Base-by-base conservation (phyloP, 768 basidiomycete genomes). In the Galerina sulciceps region DNA sequence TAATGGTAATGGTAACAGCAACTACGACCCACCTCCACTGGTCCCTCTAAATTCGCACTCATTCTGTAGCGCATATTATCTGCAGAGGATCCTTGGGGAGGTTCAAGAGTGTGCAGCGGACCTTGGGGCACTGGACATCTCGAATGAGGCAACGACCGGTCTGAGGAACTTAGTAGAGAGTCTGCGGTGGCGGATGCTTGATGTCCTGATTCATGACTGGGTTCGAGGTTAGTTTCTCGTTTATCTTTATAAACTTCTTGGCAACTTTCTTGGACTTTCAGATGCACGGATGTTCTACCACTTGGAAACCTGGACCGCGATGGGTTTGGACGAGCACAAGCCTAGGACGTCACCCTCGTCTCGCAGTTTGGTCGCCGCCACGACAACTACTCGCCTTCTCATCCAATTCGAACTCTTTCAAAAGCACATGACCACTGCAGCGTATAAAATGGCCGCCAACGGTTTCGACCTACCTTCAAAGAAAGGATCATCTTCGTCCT, bases 31-130 rank as follows among this genome's bases (percentile, higher is more conserved):
- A 2, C 80, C 87, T 1, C 71, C 79, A 2, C 75, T 83, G 22
- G 76, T 97, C 20, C 96, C 96, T 2, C 74, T 71, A 10, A 81
- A 87, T 58, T 88, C 91, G 3, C 92, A 91, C 68, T 88, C 92
- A 1, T 73, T 96, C 18, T 88, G 90, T 4, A 91, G 91, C 0
- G 83, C 87, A 4, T 82, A 93, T 69, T 92, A 90, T 73, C 77
- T 94, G 34, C 82, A 87, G 69, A 91, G 85, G 65, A 84, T 95
- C 14, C 75, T 97, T 5, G 81, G 81, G 1, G 96, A 99, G 68
- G 79, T 98, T 2, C 87, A 89, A 64, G 96, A 98, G 52, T 90
- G 87, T 53, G 85, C 89, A 2, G 87, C 82, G 61, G 97, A 99
- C 60, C 69, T 96, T 17, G 82, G 81, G 35, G 82, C 79, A 5